Conservation (phyloP, 1,139 yeast genomes). For the Magnusiomyces sp. region DNA sequence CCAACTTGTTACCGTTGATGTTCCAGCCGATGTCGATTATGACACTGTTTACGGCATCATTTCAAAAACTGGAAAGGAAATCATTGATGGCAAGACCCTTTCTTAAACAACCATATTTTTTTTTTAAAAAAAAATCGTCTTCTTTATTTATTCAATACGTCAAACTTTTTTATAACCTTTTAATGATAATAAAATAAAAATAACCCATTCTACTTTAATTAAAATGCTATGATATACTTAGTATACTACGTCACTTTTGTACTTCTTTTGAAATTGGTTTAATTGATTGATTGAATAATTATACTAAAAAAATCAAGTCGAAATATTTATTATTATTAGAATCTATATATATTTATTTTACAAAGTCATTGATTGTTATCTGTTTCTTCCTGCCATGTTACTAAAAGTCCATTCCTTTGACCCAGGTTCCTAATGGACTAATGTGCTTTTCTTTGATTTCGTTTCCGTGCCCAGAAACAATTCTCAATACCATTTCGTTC, state of each 20-base stretch:
- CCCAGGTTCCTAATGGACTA: constrained; percentile 56
- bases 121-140: neutral
- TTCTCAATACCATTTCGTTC: constrained; percentile 72
- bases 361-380: neutral
- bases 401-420: constrained; percentile 39
- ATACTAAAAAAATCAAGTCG: neutral
- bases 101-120: constrained; percentile 17
- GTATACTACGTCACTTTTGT: too few species aligned
- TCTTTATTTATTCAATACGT: neutral
- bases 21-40: constrained; percentile 48
- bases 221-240: too few species aligned
- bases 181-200: too few species aligned
- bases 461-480: constrained; percentile 74
- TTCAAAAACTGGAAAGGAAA: constrained; percentile 84
- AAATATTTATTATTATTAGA: too few species aligned
- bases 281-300: too few species aligned
- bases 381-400: neutral
- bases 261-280: too few species aligned
- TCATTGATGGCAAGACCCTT: constrained; percentile 49
- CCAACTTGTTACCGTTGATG: constrained; percentile 74
- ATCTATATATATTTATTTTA: too few species aligned
- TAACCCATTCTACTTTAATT: too few species aligned
- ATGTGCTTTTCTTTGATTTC: constrained; percentile 50
- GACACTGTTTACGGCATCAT: constrained; percentile 74
- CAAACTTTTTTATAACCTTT: neutral